Base-by-base conservation (phyloP, 805 yeast species). In the Groenewaldozyma salmanticensis region DNA sequence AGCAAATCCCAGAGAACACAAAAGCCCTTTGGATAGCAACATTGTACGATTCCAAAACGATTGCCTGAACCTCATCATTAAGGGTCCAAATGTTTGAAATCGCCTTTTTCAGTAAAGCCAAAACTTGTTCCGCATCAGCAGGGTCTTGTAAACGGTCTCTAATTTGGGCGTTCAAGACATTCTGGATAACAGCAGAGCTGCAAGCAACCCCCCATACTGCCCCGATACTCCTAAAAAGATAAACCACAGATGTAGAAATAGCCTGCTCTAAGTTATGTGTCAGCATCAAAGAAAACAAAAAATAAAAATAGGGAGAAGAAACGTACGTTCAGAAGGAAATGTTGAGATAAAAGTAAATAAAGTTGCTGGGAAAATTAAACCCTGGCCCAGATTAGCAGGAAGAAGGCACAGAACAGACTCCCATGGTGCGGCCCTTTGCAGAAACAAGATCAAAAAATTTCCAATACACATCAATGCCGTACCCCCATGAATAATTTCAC, bases 151-250 rank as follows among this genome's bases (percentile, higher is more conserved):
- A 20, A 16, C 17, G 31, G 3, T 5, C 24, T 7, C 21, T 16
- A 3, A 43, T 37, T 11, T 40, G 33, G 3, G 27, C 15, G 6
- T 32, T 15, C 4, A 40, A 33, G 4, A 19, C 15, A 27, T 36
- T 40, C 21, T 43, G 47, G 6, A 43, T 37, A 9, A 43, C 33
- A 11, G 44, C 37, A 5, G 47, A 43, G n/a, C 27, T 36, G 3
- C 38, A 37, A 7, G 47, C 39, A 9, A 43, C 47, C 11, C 47
- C 44, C 42, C 44, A 40, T 20, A 40, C 43, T 18, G 27, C 19
- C 5, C 47, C 47, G 6, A 43, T 15, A 27, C 36, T 40, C 21
- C 47, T 17, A 34, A 40, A 43, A 5, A 43, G 33, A 32, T 40
- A 43, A 15, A 35, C 22, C 11, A 39, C 31, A 2, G 47, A 35